Base-by-base conservation (phyloP, 345 rosid genomes). In the Aurinia saxatilis region DNA sequence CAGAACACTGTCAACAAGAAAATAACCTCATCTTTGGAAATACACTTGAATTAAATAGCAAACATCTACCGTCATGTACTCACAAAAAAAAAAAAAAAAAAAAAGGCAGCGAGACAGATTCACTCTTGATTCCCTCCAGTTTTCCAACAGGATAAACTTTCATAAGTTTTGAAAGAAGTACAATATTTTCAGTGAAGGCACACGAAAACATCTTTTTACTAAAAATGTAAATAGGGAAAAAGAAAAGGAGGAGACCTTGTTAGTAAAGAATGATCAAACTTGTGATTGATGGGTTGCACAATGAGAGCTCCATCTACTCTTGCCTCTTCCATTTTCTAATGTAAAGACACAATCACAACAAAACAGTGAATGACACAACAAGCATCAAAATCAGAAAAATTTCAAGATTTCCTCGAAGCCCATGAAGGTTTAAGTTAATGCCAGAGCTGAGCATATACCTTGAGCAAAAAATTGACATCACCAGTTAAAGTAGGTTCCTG, bases 241-340 rank as follows among this genome's bases (percentile, higher is more conserved):
- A 21, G 25, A 21, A 21, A 21, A 21, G 25, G 25, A 14, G 30
- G 75, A 31, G 35, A 89, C 96, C 98, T 89, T 27, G 96, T 81
- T 15, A 85, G 85, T 44, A 86, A 66, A 66, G 98, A 92, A 71
- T 92, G 98, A 70, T 92, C 98, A 42, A 89, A 86, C 72, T 79
- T 86, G 75, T 92, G 98, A 82, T 86, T 85, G 55, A 86, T 92
- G 66, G 98, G 96, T 75, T 92, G 98, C 57, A 92, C 96, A 57
- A 88, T 83, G 45, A 92, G 91, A 44, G 96, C 96, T 63, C 98
- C 96, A 68, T 88, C 93, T 31, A 92, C 93, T 11, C 81, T 80
- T 35, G 93, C 95, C 74, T 83, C 88, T 77, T 85, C 95, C 98
- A 92, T 85, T 72, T 79, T 75, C 98, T 89, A 35, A 42, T 7